phyloP scores from a whole-genome alignment of 176 grass and related monocot genomes.

The Thinopyrum elongatum region DNA sequence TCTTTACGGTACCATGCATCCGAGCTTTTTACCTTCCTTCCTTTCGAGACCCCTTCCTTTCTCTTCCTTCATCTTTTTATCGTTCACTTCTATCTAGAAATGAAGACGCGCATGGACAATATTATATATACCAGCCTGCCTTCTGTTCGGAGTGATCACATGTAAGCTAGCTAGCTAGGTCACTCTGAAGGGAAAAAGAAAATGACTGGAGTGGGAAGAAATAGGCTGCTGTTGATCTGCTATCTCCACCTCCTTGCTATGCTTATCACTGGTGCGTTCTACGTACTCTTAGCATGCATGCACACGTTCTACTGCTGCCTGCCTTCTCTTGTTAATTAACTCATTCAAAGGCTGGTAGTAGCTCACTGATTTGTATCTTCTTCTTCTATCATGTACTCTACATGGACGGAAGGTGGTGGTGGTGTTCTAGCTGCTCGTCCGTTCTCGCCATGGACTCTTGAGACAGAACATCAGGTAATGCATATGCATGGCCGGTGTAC shows the following conservation, averaged over 20 bases:
- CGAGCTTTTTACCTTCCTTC: background rate
- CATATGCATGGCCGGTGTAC: background rate
- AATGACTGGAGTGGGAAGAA: slow-evolving; percentile 13
- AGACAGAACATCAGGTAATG: background rate
- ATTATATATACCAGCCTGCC: background rate
- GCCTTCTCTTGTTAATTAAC: background rate
- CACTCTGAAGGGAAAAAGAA: background rate
- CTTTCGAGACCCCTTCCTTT: background rate
- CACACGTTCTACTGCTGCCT: background rate
- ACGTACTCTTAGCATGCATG: background rate
- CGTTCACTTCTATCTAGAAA: background rate
- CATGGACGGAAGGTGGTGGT: background rate
- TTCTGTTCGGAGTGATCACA: background rate
- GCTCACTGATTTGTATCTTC: background rate
- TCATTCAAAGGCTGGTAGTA: background rate
- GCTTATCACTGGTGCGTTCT: slow-evolving; percentile 14
- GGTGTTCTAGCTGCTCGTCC: background rate
- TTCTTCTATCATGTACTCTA: background rate
- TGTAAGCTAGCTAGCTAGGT: background rate
- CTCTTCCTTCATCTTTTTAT: background rate
- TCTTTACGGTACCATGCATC: background rate
- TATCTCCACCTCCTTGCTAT: slow-evolving; percentile 12
- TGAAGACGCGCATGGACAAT: background rate
- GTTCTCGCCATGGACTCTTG: background rate
- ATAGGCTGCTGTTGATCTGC: background rate